Percentiles rank a stretch among this genome's conserved stretches.
Evolutionary conservation across 2,329 filamentous ascomycete species (phyloP).

Genomic region (Fusarium albidum): DNA sequence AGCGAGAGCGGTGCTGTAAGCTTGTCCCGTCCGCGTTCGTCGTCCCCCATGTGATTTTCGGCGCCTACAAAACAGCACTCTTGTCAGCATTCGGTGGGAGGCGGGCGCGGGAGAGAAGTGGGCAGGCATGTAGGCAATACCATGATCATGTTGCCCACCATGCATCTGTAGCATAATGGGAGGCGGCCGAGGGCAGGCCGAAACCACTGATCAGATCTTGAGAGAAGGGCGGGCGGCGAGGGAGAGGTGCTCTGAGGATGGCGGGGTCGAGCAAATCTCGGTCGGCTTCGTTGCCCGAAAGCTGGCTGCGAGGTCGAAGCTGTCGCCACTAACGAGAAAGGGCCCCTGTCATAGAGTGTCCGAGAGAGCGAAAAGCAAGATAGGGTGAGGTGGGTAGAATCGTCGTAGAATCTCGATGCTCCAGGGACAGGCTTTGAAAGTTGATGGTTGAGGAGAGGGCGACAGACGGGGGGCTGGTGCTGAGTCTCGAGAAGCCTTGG

Average conservation of each 20-base stretch:
- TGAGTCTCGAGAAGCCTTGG: slow-evolving; percentile 25
- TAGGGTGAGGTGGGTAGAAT: slow-evolving; percentile 8
- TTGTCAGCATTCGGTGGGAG: slow-evolving; percentile 35
- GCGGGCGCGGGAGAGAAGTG: slow-evolving; percentile 10
- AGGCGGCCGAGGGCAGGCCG: slow-evolving; percentile 38
- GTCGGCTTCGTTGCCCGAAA: slow-evolving; percentile 30
- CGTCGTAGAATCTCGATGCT: slow-evolving; percentile 27
- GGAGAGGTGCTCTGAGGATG: slow-evolving; percentile 31
- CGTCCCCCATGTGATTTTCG: slow-evolving; percentile 45
- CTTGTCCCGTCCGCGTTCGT: slow-evolving; percentile 54
- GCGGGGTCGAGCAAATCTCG: slow-evolving; percentile 41
- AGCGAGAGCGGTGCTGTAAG: slow-evolving; percentile 59
- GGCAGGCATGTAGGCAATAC: slow-evolving; percentile 39
- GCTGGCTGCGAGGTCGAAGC: slow-evolving; percentile 21
- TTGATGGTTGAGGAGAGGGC: slow-evolving; percentile 21
- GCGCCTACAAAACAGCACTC: slow-evolving; percentile 38
- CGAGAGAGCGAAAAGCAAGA: slow-evolving; percentile 4
- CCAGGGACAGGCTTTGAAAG: slow-evolving; percentile 24
- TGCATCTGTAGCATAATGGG: slow-evolving; percentile 55
- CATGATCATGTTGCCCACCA: slow-evolving; percentile 52
- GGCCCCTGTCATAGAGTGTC: slow-evolving; percentile 16
- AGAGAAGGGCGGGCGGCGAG: slow-evolving; percentile 23
- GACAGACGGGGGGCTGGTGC: slow-evolving; percentile 19
- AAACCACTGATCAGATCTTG: slow-evolving; percentile 30
- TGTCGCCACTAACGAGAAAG: slow-evolving; percentile 15